Base-by-base conservation (phyloP, 148 eudicot genomes). In the Chenopodium formosanum region DNA sequence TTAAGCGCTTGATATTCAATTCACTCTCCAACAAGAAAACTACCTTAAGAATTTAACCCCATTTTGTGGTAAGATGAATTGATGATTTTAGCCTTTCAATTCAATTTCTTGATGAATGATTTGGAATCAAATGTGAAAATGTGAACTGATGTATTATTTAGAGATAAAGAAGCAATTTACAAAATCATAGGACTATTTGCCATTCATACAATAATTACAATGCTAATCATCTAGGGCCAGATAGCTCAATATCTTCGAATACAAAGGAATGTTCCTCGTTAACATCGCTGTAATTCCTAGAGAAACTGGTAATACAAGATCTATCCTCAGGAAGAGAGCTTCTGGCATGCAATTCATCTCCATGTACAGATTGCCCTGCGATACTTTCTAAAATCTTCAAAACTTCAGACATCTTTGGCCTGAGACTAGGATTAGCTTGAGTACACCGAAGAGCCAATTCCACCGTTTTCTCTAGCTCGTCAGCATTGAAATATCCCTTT, bases 381-480 rank as follows among this genome's bases (percentile, higher is more conserved):
- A 89, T 77, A 72, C 84, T 84, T 86, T 90, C 98, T 46, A 95
- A 69, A 65, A 90, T 83, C 81, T 87, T 95, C 87, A 95, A 73
- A 22, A 86, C 97, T 71, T 93, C 89, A 0, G 98, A 95, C 93
- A 95, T 95, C 73, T 90, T 92, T 31, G 97, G 97, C 76, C 98
- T 81, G 32, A 86, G 58, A 75, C 76, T 87, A 7, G 98, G 98
- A 75, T 83, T 90, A 11, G 97, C 73, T 84, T 75, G 97, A 73
- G 95, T 90, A 63, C 97, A 95, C 25, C 32, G 82, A 73, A 95
- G 83, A 65, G 94, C 88, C 40, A 93, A 77, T 78, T 91, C 93
- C 12, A 92, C 94, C 7, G 84, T 80, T 77, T 85, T 88, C 17
- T 89, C 90, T 23, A 93, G 84, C 86, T 95, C 94, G 31, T 88